These are phyloP conservation scores for Alternaria arbusti DNA, from an alignment of 2,329 filamentous ascomycete species.

Conservation along the genomic window DNA sequence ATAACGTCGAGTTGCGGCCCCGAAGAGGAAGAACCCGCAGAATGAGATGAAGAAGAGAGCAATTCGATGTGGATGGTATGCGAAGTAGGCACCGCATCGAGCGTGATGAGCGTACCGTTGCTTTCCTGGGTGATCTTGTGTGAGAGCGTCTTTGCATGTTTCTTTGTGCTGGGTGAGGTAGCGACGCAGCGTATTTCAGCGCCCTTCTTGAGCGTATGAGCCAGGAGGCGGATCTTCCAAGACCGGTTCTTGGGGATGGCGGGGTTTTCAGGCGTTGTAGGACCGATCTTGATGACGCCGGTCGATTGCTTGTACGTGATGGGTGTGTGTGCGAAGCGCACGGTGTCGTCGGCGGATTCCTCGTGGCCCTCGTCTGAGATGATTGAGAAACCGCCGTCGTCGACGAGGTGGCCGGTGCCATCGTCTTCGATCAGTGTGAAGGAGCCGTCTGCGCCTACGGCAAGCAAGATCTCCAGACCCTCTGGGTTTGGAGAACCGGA, in stretches of 20 bases:
- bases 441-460: slow-evolving; percentile 54
- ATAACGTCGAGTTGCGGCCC: slow-evolving; percentile 43
- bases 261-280: slow-evolving; percentile 32
- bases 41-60: slow-evolving; percentile 31
- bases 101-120: slow-evolving; percentile 37
- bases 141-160: slow-evolving; percentile 28
- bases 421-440: slow-evolving; percentile 60
- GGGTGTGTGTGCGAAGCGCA: slow-evolving; percentile 41
- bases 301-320: slow-evolving; percentile 49
- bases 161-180: slow-evolving; percentile 30
- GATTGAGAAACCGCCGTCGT: slow-evolving; percentile 46
- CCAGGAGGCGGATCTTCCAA: slow-evolving; percentile 44
- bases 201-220: slow-evolving; percentile 25
- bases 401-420: slow-evolving; percentile 42
- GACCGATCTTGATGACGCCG: slow-evolving; percentile 44
- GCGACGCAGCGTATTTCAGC: slow-evolving; percentile 35
- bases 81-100: slow-evolving; percentile 28
- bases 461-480: slow-evolving; percentile 57
- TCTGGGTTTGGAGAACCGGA: slow-evolving; percentile 59
- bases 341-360: slow-evolving; percentile 26
- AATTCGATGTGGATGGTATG: slow-evolving; percentile 40
- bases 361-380: slow-evolving; percentile 52
- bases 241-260: slow-evolving; percentile 37
- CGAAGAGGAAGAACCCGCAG: neutral
- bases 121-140: slow-evolving; percentile 19